Percentiles rank a stretch among this genome's conserved stretches.
phyloP scores from a whole-genome alignment of 2,329 filamentous ascomycete genomes.

The Paecilomyces niveus region DNA sequence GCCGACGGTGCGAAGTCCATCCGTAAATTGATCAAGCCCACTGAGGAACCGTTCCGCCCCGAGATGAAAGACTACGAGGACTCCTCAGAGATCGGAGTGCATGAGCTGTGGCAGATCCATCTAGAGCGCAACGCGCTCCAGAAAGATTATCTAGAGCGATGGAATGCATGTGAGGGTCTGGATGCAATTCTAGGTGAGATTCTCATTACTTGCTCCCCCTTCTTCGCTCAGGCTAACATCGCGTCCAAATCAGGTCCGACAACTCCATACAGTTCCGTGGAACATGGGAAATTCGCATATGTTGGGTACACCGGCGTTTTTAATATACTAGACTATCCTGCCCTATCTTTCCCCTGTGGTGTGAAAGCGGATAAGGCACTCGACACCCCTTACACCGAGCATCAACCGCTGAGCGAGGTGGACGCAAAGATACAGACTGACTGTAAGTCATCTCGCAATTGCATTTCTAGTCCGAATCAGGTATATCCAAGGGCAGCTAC shows the following conservation, averaged over 20 bases:
- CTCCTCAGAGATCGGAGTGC: conserved; percentile 36
- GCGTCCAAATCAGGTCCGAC: background rate
- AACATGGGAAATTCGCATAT: background rate
- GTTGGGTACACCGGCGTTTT: background rate
- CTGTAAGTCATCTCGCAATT: conserved; percentile 5
- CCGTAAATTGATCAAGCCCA: conserved; percentile 7
- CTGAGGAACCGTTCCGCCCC: conserved; percentile 34
- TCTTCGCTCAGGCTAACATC: background rate
- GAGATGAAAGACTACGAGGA: conserved; percentile 42
- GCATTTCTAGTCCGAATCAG: conserved; percentile 9
- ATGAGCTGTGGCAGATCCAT: conserved; percentile 45
- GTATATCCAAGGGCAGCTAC: conserved; percentile 1
- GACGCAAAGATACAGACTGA: background rate
- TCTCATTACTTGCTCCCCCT: background rate
- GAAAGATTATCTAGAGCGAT: conserved; percentile 16
- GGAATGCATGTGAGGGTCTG: conserved; percentile 4
- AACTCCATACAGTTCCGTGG: background rate
- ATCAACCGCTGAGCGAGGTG: background rate
- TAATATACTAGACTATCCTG: background rate
- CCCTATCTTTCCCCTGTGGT: background rate
- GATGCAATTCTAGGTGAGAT: background rate
- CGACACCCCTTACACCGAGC: background rate
- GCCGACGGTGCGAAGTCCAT: conserved; percentile 46
- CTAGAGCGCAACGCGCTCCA: conserved; percentile 38
- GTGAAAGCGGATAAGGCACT: background rate